Conservation (phyloP, 192 early-diverging fungal genomes). For the Cladochytrium replicatum region DNA sequence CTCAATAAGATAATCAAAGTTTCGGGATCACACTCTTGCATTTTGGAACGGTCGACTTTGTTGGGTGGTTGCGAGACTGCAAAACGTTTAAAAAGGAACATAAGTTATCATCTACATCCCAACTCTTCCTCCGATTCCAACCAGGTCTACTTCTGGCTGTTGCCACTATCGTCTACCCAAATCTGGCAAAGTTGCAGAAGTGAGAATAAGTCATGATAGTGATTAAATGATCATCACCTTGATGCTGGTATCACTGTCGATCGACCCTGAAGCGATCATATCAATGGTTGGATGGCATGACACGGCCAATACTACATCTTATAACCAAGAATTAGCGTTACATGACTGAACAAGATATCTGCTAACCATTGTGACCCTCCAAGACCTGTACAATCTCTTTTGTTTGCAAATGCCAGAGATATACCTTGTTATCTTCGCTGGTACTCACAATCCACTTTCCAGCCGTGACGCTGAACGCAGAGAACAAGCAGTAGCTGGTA, state of each 20-base stretch:
- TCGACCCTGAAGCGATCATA: slow-evolving; percentile 90
- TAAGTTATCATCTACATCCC: too few species aligned
- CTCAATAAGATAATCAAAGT: too few species aligned
- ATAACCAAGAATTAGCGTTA: too few species aligned
- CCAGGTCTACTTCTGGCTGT: too few species aligned
- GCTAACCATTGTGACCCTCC: slow-evolving; percentile 78
- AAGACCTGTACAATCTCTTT: slow-evolving; percentile 91
- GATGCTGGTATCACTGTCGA: slow-evolving; percentile 72
- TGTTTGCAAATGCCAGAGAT: slow-evolving; percentile 96
- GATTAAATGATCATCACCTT: too few species aligned
- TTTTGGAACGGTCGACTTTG: too few species aligned
- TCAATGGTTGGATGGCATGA: slow-evolving; percentile 88
- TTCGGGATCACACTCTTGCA: too few species aligned
- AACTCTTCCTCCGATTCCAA: too few species aligned
- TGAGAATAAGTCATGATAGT: too few species aligned
- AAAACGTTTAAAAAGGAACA: too few species aligned
- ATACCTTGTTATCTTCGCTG: slow-evolving; percentile 86
- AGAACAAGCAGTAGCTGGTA: slow-evolving; percentile 84
- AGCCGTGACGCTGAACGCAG: slow-evolving; percentile 84
- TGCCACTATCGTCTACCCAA: slow-evolving; percentile 54
- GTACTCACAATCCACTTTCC: slow-evolving; percentile 96
- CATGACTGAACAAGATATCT: too few species aligned
- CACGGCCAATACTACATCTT: slow-evolving; percentile 83
- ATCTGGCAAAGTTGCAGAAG: slow-evolving; percentile 46
- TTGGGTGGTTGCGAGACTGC: too few species aligned